These are phyloP conservation scores for Phaseolus lunatus DNA, from an alignment of 306 rosid species.

Conservation along the genomic window DNA sequence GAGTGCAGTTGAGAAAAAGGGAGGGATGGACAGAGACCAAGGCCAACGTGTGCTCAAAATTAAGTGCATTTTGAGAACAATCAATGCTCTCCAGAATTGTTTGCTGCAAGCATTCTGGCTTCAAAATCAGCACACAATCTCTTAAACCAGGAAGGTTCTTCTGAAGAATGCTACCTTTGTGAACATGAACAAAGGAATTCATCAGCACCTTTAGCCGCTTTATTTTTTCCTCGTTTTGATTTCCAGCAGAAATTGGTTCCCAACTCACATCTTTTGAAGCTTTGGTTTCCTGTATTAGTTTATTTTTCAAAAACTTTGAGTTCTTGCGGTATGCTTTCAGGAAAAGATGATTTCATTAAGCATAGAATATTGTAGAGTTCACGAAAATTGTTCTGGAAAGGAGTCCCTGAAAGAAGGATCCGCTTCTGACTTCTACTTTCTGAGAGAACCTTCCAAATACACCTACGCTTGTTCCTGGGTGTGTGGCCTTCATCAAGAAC, in stretches of 20 bases:
- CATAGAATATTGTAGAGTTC: conserved; percentile 48
- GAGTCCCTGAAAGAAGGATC: conserved; percentile 57
- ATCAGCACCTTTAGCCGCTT: conserved; percentile 39
- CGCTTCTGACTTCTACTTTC: conserved; percentile 38
- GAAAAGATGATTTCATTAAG: conserved; percentile 47
- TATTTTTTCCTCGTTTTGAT: conserved; percentile 26
- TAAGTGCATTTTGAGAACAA: not conserved
- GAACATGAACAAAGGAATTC: conserved; percentile 54
- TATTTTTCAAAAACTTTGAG: conserved; percentile 46
- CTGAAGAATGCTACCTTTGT: conserved; percentile 52
- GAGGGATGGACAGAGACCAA: conserved; percentile 54
- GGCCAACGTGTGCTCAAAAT: conserved; percentile 40
- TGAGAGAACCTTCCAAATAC: conserved; percentile 45
- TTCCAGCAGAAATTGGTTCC: conserved; percentile 9
- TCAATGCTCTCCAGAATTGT: conserved; percentile 38
- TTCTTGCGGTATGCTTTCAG: conserved; percentile 13
- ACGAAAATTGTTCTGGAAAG: conserved; percentile 54
- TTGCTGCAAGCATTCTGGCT: conserved; percentile 41
- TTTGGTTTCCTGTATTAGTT: conserved; percentile 12
- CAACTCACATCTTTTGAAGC: not conserved
- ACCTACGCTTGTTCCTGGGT: conserved; percentile 41
- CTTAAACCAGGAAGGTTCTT: conserved; percentile 53
- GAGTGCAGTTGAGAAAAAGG: conserved; percentile 36
- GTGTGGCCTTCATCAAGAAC: conserved; percentile 60
- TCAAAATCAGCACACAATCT: conserved; percentile 45